Percentiles rank a stretch among this genome's conserved stretches.
Evolutionary conservation across 2,329 filamentous ascomycete species (phyloP).

Genomic region (Claviceps citrina): DNA sequence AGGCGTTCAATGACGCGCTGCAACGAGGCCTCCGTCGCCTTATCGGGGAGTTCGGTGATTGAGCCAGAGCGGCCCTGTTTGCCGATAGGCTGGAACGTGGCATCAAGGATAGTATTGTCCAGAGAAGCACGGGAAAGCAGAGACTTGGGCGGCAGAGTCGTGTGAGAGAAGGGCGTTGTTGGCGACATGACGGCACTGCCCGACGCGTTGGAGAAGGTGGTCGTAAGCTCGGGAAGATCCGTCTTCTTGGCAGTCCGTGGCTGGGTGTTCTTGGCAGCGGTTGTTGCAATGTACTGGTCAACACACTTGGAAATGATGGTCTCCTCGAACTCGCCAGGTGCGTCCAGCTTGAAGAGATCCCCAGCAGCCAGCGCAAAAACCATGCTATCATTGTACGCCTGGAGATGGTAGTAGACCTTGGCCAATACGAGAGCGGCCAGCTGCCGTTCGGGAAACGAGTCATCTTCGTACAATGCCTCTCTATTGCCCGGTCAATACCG

Average conservation of each 20-base stretch:
- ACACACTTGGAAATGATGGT: slow-evolving; percentile 98
- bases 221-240: slow-evolving; percentile 55
- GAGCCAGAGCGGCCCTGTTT: slow-evolving; percentile 41
- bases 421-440: slow-evolving; percentile 87
- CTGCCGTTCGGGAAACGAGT: slow-evolving; percentile 81
- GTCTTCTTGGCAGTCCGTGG: slow-evolving; percentile 27
- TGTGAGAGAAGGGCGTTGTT: slow-evolving; percentile 90
- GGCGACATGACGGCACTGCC: slow-evolving; percentile 68
- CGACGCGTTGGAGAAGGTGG: slow-evolving; percentile 55
- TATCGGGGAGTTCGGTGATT: slow-evolving; percentile 51
- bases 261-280: slow-evolving; percentile 33
- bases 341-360: slow-evolving; percentile 84
- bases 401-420: slow-evolving; percentile 97
- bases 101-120: slow-evolving; percentile 47
- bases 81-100: slow-evolving; percentile 36
- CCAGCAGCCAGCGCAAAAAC: slow-evolving; percentile 89
- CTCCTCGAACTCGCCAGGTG: slow-evolving; percentile 89
- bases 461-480: slow-evolving; percentile 95
- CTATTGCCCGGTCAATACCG: slow-evolving; percentile 30
- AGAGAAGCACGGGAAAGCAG: slow-evolving; percentile 71
- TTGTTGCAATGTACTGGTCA: slow-evolving; percentile 85
- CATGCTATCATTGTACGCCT: slow-evolving; percentile 99
- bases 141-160: slow-evolving; percentile 82
- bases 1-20: slow-evolving; percentile 74
- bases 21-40: slow-evolving; percentile 62